A percentile compares a stretch with the other conserved stretches of the same genome.
Evolutionary conservation across 2,329 filamentous ascomycete species (phyloP).

Genomic region (Fusarium hostae): DNA sequence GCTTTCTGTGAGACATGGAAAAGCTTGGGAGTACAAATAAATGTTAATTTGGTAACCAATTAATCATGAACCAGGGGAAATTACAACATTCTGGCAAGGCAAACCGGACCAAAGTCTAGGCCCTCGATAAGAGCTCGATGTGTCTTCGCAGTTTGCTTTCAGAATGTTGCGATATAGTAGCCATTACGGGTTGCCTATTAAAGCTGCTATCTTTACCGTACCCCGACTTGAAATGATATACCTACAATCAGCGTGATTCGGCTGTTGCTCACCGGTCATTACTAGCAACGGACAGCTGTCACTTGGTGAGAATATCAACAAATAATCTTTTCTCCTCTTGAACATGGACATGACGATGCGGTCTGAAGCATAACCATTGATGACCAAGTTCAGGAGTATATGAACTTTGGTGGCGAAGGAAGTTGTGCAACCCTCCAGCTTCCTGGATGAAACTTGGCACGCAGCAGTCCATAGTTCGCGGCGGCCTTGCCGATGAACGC

Average conservation of each 20-base stretch:
- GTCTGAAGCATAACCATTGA: background rate
- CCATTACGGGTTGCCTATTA: background rate
- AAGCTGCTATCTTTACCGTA: no score
- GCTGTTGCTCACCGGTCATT: background rate
- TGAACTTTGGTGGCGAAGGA: conserved; percentile 16
- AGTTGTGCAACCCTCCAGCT: conserved; percentile 29
- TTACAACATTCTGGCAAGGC: conserved; percentile 1
- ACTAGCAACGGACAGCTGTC: background rate
- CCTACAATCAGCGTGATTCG: background rate
- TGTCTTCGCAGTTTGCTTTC: background rate
- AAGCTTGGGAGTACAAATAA: conserved; percentile 28
- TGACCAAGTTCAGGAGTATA: conserved; percentile 5
- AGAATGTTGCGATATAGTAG: background rate
- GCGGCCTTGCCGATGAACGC: conserved; percentile 24
- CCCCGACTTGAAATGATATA: background rate
- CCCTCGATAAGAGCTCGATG: background rate
- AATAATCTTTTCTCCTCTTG: background rate
- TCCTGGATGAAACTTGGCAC: conserved; percentile 34
- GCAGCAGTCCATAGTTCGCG: conserved; percentile 37
- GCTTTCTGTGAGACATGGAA: conserved; percentile 30
- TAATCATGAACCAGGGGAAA: conserved; percentile 5
- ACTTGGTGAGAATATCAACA: background rate
- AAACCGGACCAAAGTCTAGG: background rate
- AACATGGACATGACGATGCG: background rate
- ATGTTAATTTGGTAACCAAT: conserved; percentile 43